Base-by-base conservation (phyloP, 2,329 filamentous ascomycete species). In the Pestalotiopsis sp. region DNA sequence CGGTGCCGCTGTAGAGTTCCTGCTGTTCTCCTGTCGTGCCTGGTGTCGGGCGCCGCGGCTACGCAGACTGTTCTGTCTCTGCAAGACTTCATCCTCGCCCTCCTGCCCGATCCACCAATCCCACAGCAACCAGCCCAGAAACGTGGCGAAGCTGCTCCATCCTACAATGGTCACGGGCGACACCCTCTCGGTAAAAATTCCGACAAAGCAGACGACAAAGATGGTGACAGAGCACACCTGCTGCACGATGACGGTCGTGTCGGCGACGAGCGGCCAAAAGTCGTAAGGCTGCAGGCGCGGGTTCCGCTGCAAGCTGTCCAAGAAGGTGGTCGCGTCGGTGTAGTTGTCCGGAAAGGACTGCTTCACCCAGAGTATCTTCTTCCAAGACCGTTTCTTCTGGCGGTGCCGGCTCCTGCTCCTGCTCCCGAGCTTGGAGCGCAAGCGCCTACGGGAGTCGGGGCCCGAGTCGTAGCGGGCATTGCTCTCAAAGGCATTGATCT, bases 271-370 rank as follows among this genome's bases (percentile, higher is more conserved):
- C 9, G 95, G 94, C 95, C 96, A 99, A 81, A 99, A 99, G 77
- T 98, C 95, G 80, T 99, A 99, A 0, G 95, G 95, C 73, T 96
- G 92, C 66, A 98, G 88, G 56, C 95, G 91, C 4, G 95, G 95
- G 79, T 99, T 99, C 62, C 95, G 90, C 80, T 99, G 95, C 20
- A 99, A 89, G 75, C 97, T 94, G 78, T 98, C 95, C 73, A 99
- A 91, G 76, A 99, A 99, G 1, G 96, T 98, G 70, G 93, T 93
- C 78, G 96, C 94, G 78, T 99, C 96, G 56, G 96, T 98, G 79
- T 98, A 98, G 80, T 99, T 99, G 80, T 99, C 96, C n/a, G 96
- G 95, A 78, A 97, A 97, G 41, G 93, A 93, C 79, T 98, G 96
- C 82, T 97, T 97, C 77, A 99, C 95, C 96, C 96, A 99, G 67